These are phyloP conservation scores for Coccomyxa subellipsoidea DNA, from an alignment of 163 green algal species.

Conservation along the genomic window DNA sequence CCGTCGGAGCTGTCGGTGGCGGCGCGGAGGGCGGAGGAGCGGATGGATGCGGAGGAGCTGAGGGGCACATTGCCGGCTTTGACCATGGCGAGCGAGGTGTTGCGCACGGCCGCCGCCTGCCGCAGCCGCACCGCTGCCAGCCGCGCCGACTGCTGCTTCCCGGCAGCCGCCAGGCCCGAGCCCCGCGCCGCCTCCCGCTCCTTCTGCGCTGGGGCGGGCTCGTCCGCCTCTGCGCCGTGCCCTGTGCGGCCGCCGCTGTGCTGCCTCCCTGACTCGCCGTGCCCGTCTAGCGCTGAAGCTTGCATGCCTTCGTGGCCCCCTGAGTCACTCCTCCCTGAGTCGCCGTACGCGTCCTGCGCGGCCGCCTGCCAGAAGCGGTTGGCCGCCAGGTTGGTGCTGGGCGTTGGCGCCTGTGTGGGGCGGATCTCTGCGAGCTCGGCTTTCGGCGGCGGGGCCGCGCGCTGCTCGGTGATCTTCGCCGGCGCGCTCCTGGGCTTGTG, in stretches of 20 bases:
- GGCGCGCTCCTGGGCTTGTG: neutral
- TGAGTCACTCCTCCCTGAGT: neutral
- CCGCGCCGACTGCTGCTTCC: neutral
- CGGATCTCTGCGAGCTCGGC: neutral
- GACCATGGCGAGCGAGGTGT: neutral
- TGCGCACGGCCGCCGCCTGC: neutral
- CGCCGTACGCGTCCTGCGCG: neutral
- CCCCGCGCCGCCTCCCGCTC: neutral
- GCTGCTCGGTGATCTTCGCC: neutral
- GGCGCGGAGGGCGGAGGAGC: neutral
- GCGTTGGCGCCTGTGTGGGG: neutral
- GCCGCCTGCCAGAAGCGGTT: neutral
- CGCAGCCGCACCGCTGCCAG: neutral
- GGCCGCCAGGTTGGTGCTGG: neutral
- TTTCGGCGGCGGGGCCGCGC: neutral
- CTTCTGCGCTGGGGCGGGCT: neutral
- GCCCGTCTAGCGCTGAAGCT: neutral
- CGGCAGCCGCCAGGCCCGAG: neutral
- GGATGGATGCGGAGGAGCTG: neutral
- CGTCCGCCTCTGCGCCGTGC: neutral
- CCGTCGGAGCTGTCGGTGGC: neutral
- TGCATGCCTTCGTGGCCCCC: no score
- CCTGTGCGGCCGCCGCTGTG: no score
- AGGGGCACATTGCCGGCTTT: neutral
- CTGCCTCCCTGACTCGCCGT: neutral